phyloP scores from a whole-genome alignment of 345 rosid genomes.

The Salix arbutifolia region DNA sequence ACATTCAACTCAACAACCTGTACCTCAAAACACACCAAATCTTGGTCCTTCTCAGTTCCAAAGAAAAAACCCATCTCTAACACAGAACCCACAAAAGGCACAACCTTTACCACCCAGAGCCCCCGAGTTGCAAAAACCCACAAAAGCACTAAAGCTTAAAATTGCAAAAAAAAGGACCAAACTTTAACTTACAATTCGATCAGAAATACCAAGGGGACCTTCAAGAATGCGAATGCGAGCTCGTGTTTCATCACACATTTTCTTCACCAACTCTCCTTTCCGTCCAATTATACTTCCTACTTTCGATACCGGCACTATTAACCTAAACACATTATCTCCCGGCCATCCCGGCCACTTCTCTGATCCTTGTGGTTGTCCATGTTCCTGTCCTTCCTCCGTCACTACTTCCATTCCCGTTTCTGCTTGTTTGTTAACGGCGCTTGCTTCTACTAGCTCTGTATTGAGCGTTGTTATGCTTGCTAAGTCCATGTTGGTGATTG shows the following conservation, averaged over 20 bases:
- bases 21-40: neutral
- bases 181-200: constrained; percentile 60
- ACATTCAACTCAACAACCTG: neutral
- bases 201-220: constrained; percentile 51
- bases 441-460: neutral
- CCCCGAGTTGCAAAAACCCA: neutral
- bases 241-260: constrained; percentile 85
- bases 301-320: constrained; percentile 64
- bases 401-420: neutral
- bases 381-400: neutral
- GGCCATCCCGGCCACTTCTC: constrained; percentile 87
- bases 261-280: constrained; percentile 80
- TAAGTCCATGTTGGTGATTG: neutral
- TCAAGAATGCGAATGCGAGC: constrained; percentile 82
- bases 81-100: neutral
- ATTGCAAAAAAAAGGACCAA: neutral
- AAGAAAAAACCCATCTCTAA: neutral
- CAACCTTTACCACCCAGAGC: neutral
- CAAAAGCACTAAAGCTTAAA: neutral
- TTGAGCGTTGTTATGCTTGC: neutral
- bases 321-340: constrained; percentile 71
- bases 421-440: neutral
- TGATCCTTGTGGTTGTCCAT: neutral
- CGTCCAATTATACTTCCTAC: constrained; percentile 88
- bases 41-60: neutral